phyloP scores from a whole-genome alignment of 176 grass and related monocot species.

The Themeda triandra region DNA sequence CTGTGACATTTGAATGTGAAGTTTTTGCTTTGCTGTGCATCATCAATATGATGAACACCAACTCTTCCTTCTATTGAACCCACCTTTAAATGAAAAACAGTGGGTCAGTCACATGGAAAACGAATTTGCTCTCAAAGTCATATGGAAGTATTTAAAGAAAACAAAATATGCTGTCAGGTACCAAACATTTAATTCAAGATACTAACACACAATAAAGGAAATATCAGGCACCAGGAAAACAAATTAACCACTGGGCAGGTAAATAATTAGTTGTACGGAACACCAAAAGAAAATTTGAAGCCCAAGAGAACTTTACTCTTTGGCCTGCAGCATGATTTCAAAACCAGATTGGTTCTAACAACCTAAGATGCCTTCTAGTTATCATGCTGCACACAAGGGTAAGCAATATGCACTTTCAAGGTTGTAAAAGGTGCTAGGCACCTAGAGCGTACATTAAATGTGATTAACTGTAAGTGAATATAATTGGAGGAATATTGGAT shows the following conservation, averaged over 20 bases:
- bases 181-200: neutral
- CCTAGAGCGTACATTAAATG: too few species aligned
- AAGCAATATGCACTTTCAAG: neutral
- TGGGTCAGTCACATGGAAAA: conserved; percentile 20
- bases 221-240: neutral
- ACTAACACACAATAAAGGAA: conserved; percentile 7
- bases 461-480: too few species aligned
- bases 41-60: conserved; percentile 93
- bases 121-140: neutral
- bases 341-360: neutral
- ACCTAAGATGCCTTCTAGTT: neutral
- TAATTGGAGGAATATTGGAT: too few species aligned
- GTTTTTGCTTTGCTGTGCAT: conserved; percentile 90
- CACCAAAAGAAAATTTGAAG: conserved; percentile 8
- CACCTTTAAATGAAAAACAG: conserved; percentile 56
- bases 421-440: neutral
- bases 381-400: neutral
- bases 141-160: neutral
- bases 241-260: neutral
- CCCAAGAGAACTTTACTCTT: neutral
- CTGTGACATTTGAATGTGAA: conserved; percentile 99
- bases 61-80: conserved; percentile 97
- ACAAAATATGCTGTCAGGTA: conserved; percentile 5
- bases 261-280: neutral
- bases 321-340: neutral